Evolutionary conservation across 2,329 filamentous ascomycete genomes (phyloP).

Genomic region (Falciphora oryzae): DNA sequence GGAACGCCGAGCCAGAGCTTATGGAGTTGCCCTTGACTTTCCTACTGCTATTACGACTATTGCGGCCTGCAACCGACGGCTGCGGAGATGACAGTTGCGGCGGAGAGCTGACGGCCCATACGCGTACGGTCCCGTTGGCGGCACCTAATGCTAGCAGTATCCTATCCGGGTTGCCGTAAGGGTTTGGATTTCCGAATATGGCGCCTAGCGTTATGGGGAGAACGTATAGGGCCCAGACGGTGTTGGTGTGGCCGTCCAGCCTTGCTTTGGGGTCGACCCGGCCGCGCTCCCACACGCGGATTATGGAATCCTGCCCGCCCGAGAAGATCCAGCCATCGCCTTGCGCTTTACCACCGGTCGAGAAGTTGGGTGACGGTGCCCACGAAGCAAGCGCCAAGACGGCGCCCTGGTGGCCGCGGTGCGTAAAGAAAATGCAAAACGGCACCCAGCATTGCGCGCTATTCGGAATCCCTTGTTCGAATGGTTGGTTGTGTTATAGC

Average conservation of each 20-base stretch:
- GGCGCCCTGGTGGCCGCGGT: constrained; percentile 85
- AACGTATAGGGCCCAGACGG: constrained; percentile 92
- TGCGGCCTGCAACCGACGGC: constrained; percentile 47
- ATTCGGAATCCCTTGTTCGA: constrained; percentile 82
- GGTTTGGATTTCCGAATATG: constrained; percentile 70
- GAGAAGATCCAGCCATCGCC: constrained; percentile 99
- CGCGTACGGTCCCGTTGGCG: constrained; percentile 83
- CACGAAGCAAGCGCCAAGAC: constrained; percentile 84
- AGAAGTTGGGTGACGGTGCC: constrained; percentile 81
- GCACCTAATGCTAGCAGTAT: constrained; percentile 87
- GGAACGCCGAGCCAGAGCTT: constrained; percentile 88
- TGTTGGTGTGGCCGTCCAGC: constrained; percentile 88
- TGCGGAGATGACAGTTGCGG: constrained; percentile 80
- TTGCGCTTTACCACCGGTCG: constrained; percentile 77
- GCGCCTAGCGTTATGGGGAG: constrained; percentile 76
- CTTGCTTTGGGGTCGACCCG: constrained; percentile 93
- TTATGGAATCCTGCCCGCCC: constrained; percentile 86
- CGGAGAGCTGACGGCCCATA: constrained; percentile 91
- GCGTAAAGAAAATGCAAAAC: constrained; percentile 71
- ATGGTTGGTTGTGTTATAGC: too few species aligned
- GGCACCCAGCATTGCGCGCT: constrained; percentile 58
- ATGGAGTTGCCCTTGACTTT: constrained; percentile 87
- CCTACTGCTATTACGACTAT: constrained; percentile 52
- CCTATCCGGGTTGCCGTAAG: constrained; percentile 75
- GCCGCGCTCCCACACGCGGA: constrained; percentile 93